phyloP scores from a whole-genome alignment of 2,329 filamentous ascomycete species.

The Fusarium sp. region DNA sequence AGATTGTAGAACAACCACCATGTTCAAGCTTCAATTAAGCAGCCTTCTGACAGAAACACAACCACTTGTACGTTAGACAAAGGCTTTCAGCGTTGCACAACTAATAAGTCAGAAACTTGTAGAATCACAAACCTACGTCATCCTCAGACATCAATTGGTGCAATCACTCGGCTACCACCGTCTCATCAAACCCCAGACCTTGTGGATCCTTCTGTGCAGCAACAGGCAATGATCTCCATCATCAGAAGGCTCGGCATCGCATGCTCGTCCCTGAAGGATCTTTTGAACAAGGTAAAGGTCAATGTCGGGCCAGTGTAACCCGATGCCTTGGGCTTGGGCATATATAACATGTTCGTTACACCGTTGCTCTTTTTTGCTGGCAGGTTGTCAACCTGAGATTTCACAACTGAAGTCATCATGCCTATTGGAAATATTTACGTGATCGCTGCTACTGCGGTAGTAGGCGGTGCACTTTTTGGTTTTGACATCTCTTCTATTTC shows the following conservation, averaged over 20 bases:
- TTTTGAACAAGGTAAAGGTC: background rate
- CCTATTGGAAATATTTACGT: conserved; percentile 44
- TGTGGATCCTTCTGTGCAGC: conserved; percentile 11
- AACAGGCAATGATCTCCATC: conserved; percentile 24
- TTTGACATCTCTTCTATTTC: conserved; percentile 44
- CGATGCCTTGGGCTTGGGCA: background rate
- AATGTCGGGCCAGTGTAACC: background rate
- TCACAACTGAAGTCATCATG: conserved; percentile 11
- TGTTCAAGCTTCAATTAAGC: background rate
- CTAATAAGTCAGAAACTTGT: background rate
- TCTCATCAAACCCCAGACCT: conserved; percentile 23
- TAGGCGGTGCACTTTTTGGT: conserved; percentile 43
- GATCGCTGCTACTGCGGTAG: conserved; percentile 40
- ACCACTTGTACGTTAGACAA: background rate
- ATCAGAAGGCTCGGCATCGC: conserved; percentile 22
- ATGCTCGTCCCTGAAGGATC: conserved; percentile 1
- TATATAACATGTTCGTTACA: conserved; percentile 22
- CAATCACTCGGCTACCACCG: background rate
- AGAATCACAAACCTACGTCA: conserved; percentile 10
- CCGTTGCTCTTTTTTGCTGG: background rate
- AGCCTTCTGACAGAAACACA: background rate
- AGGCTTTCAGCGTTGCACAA: background rate
- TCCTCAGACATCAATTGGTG: conserved; percentile 1
- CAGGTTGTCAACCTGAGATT: background rate
- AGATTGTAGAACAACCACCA: background rate